Evolutionary conservation across 2,329 filamentous ascomycete genomes (phyloP), one percentile per base, ranked within the genome.

Genomic region (Dactylonectria macrodidyma): DNA sequence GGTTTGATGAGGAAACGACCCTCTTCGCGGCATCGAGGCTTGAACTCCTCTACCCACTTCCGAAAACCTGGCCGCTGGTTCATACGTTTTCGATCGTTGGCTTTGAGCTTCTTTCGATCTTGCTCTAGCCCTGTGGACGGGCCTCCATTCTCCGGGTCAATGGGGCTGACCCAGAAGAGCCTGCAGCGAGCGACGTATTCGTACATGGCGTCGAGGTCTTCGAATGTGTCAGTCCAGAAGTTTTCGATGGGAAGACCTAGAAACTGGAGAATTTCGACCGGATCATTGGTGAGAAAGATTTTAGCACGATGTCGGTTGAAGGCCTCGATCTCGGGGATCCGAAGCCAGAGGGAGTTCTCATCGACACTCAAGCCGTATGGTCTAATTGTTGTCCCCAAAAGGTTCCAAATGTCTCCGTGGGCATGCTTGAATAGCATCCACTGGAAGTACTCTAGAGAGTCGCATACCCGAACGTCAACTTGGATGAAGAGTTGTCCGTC

Each of bases 331-430:
- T 94, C 91, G 4, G 87, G 84, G 16, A 95, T 86, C 0, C 92
- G 88, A 0, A 95, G 73, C 76, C 87, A 89, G 1, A 96, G 79
- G 2, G 89, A 92, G 12, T 77, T 78, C 58, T 93, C 88, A 71
- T 90, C 91, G 26, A 89, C 82, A 0, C 89, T 92, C 8, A 96
- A 86, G 2, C 93, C 93, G 41, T 89, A 87, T 0, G 86, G 87
- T 0, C 91, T 86, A 68, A 93, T 88, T 9, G 85, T 87, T 19
- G 87, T 84, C 5, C 92, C 91, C 0, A 95, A 77, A 9, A 90
- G 77, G 66, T 89, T 92, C 86, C 90, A 90, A 0, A 90, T 64
- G 72, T 95, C 93, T n/a, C 92, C 91, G 73, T 95, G 93, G 0
- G 89, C 87, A 46, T 91, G 85, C 71, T 89, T 89, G 80, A 95